Percentiles rank a stretch among this genome's conserved stretches.
Conservation (phyloP, 202 grass and related monocot genomes). For the Schoenoplectus triqueter region DNA sequence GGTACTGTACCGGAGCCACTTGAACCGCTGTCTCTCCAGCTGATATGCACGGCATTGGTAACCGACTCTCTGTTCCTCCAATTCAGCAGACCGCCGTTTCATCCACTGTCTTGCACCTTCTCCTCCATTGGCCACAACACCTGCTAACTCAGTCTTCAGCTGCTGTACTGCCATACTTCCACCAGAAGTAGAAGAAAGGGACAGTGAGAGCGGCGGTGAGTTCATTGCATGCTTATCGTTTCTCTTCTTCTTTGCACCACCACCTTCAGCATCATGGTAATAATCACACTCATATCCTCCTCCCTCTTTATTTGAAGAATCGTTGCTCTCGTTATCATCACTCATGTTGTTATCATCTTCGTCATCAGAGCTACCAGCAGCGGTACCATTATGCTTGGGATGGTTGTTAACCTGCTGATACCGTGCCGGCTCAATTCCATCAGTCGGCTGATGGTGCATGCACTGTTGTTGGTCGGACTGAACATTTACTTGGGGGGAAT, state of each 20-base stretch:
- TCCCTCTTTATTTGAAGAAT: conserved; percentile 45
- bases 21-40: conserved; percentile 58
- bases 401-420: conserved; percentile 25
- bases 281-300: conserved; percentile 28
- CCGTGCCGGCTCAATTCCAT: neutral
- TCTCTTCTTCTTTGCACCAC: conserved; percentile 3
- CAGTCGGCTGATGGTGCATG: conserved; percentile 22
- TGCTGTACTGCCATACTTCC: conserved; percentile 40
- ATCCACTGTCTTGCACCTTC: conserved; percentile 53
- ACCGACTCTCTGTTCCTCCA: conserved; percentile 59
- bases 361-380: conserved; percentile 26
- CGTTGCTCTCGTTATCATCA: conserved; percentile 45
- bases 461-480: conserved; percentile 55
- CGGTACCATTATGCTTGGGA: conserved; percentile 41
- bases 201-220: conserved; percentile 30
- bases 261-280: neutral
- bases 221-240: conserved; percentile 32
- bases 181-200: conserved; percentile 12
- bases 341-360: conserved; percentile 49
- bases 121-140: conserved; percentile 38
- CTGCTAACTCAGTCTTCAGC: conserved; percentile 54
- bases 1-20: conserved; percentile 64
- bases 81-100: conserved; percentile 49
- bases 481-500: conserved; percentile 3
- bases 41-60: conserved; percentile 48